Evolutionary conservation across 306 rosid genomes (phyloP), one percentile per base, ranked within the genome.

Genomic region (Acacia crassicarpa): DNA sequence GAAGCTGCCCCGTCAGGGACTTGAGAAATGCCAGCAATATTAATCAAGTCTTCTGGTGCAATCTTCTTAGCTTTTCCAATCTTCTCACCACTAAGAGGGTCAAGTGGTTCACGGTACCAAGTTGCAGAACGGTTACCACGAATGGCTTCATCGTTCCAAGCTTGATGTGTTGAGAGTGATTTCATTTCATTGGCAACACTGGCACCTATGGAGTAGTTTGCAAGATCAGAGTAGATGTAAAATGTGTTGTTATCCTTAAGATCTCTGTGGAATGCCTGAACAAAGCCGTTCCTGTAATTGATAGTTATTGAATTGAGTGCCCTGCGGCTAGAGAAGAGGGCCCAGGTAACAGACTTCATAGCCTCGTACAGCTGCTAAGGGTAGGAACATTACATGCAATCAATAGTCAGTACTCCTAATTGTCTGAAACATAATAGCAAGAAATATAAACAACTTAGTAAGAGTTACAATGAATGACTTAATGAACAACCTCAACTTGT

Each of bases 1-100:
- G 99, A 90, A 61, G 99, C 99, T 46, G 91, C 92, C 41, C 97
- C 99, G 86, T 96, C 98, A 45, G 97, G 97, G 4, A 93, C 97
- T 83, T 96, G 92, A 14, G 95, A 87, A 59, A 96, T 85, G 35
- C 99, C 98, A 16, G 99, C 94, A 22, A 96, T 93, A 69, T 92
- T 89, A 79, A 96, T 96, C 17, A 92, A 84, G 83, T 96, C 98
- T 62, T 92, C 99, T 0, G 99, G 98, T 59, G 92, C 97, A 85
- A 96, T 89, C 84, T 86, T 80, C 88, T 19, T 89, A 16, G 99
- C 96, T 82, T 96, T 96, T 68, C 99, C 99, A 63, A 79, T 91
- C 90, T 93, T 96, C 79, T 85, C 90, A n/a, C 99, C 99, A 0
- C 82, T 93, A 58, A 91, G 43, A 2, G 99, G 99, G 70, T 96